These are phyloP conservation scores for Lactifluus volemus DNA, from an alignment of 768 basidiomycete species.

Conservation along the genomic window DNA sequence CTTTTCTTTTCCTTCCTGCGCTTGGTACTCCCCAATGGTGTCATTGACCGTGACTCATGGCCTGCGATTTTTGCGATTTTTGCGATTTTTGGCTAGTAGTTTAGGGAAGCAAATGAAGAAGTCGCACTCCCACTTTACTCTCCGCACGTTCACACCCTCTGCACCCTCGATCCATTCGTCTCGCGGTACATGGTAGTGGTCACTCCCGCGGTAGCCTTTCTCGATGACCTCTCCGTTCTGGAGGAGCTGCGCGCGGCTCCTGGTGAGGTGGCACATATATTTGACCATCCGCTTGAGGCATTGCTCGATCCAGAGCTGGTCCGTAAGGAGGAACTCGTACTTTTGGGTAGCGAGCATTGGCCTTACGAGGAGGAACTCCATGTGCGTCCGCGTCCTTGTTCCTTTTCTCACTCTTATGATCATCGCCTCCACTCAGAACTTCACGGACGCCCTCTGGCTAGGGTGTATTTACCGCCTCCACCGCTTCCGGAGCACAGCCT, in stretches of 20 bases:
- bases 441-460: conserved; percentile 37
- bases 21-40: background rate
- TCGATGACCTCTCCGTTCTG: conserved; percentile 48
- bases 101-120: conserved; percentile 81
- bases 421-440: conserved; percentile 34
- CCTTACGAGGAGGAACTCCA: conserved; percentile 64
- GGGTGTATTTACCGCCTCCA: conserved; percentile 68
- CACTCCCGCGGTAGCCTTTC: conserved; percentile 67
- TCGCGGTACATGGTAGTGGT: conserved; percentile 64
- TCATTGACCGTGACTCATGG: no score
- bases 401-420: background rate
- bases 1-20: background rate
- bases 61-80: background rate
- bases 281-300: conserved; percentile 70
- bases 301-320: conserved; percentile 52
- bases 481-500: conserved; percentile 68
- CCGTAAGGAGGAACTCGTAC: conserved; percentile 31
- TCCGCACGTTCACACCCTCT: conserved; percentile 50
- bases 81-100: conserved; percentile 35
- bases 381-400: conserved; percentile 30
- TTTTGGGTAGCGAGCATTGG: conserved; percentile 65
- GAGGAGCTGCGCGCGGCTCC: conserved; percentile 43
- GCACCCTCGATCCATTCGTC: conserved; percentile 55
- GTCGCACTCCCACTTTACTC: conserved; percentile 55
- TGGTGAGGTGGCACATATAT: conserved; percentile 71